A percentile compares a stretch with the other conserved stretches of the same genome.
Conservation (phyloP, 441 rosid genomes). For the Sinapis alba region DNA sequence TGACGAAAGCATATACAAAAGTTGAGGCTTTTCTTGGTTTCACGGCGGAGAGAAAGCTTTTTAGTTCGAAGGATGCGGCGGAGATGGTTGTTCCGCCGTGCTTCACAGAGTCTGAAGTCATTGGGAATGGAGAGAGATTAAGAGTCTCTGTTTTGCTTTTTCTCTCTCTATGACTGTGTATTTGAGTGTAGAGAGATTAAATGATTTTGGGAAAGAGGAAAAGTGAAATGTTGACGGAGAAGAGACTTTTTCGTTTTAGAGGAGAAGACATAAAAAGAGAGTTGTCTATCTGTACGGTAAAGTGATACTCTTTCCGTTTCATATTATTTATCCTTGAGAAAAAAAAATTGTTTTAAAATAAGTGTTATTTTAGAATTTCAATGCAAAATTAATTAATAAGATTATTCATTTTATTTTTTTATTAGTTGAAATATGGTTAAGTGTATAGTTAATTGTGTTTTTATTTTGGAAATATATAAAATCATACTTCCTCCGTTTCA, state of each 20-base stretch:
- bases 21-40: constrained; percentile 56
- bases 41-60: constrained; percentile 45
- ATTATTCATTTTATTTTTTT: too few relatives aligned
- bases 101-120: constrained; percentile 62
- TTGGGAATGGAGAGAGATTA: not conserved
- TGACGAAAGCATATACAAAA: constrained; percentile 68
- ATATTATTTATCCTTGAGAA: too few relatives aligned
- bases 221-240: constrained; percentile 14
- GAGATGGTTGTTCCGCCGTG: constrained; percentile 39
- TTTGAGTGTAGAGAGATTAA: not conserved
- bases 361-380: too few relatives aligned
- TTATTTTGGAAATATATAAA: too few relatives aligned
- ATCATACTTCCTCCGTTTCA: too few relatives aligned
- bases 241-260: not conserved
- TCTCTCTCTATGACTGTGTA: not conserved
- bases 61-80: constrained; percentile 46
- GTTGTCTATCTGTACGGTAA: too few relatives aligned
- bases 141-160: not conserved
- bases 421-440: too few relatives aligned
- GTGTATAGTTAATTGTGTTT: too few relatives aligned
- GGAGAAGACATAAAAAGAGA: not conserved
- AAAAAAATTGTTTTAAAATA: too few relatives aligned
- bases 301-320: too few relatives aligned
- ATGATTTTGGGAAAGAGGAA: constrained; percentile 4
- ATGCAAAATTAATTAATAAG: too few relatives aligned